Base-by-base conservation (phyloP, 2,329 filamentous ascomycete genomes). In the Monilinia fructigena region DNA sequence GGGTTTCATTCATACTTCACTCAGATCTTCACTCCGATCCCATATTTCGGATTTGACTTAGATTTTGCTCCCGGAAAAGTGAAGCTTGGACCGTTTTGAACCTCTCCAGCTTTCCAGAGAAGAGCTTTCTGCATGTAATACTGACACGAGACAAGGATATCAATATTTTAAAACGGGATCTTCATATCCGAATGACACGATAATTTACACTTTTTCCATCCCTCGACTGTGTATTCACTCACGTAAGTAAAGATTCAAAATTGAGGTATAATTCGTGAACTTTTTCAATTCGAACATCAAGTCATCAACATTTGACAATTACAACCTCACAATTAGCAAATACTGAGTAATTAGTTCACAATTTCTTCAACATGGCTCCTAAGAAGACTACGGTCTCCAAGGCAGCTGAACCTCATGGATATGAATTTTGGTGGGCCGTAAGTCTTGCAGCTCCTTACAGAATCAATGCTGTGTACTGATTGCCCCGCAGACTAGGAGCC, bases 401-500 rank as follows among this genome's bases (percentile, higher is more conserved):
- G 67, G 68, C 68, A 60, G 60, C 63, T 31, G 68, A 73, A 63
- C 62, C 70, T 16, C 75, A 75, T 70, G 74, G 74, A 59, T 77
- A 77, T 68, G 76, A 77, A 68, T 77, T 77, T 77, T 67, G 68
- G 68, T 31, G 76, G 76, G 68, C 76, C 75, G 76, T 76, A 72
- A 65, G 75, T 72, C n/a, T 38, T n/a, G 23, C n/a, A 55, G 23
- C 18, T 26, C 50, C 26, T 40, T 18, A 42, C 48, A 52, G 16
- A 48, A 14, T 42, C 8, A 11, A 23, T 61, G 63, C 52, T 28
- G 28, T 38, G 23, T n/a, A 65, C 38, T 47, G 35, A 52, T 52
- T 40, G 70, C 6, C n/a, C 55, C 61, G 16, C 70, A 96, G 93
- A 65, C 82, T 89, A 53, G 93, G 93, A 66, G 92, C 91, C 47